Percentiles rank a stretch among this genome's conserved stretches.
These are phyloP conservation scores for Skeletonema marinoi DNA, from an alignment of 108 stramenopile genomes.

Conservation along the genomic window DNA sequence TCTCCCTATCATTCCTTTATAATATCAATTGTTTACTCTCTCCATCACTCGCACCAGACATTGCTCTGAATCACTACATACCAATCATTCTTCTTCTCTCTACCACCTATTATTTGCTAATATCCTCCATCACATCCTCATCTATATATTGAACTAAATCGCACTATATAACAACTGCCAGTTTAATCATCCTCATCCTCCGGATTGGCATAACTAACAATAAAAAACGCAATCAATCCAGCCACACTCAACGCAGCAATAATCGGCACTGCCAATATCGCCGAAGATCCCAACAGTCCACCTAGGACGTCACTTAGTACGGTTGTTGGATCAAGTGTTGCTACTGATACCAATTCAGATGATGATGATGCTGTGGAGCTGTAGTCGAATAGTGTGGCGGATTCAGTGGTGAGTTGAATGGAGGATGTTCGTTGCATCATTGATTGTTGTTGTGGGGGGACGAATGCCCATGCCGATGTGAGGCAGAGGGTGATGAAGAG, in stretches of 20 bases:
- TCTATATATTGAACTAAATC: too few species aligned
- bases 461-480: conserved; percentile 5
- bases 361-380: too few species aligned
- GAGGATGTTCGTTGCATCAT: not conserved
- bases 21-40: too few species aligned
- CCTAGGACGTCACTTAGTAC: conserved; percentile 66
- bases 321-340: conserved; percentile 82
- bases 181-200: conserved; percentile 58
- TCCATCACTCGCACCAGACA: too few species aligned
- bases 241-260: conserved; percentile 76
- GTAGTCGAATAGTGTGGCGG: not conserved
- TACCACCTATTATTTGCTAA: too few species aligned
- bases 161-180: too few species aligned
- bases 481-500: conserved; percentile 9
- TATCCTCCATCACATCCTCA: too few species aligned
- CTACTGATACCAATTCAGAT: conserved; percentile 25
- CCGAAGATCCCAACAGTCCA: conserved; percentile 61
- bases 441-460: not conserved
- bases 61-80: too few species aligned
- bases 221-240: conserved; percentile 57
- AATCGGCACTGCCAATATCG: conserved; percentile 77
- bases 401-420: not conserved
- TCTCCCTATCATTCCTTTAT: too few species aligned
- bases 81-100: too few species aligned
- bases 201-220: conserved; percentile 82